These are phyloP conservation scores for Pythium biforme DNA, from an alignment of 352 stramenopile species.

Conservation along the genomic window DNA sequence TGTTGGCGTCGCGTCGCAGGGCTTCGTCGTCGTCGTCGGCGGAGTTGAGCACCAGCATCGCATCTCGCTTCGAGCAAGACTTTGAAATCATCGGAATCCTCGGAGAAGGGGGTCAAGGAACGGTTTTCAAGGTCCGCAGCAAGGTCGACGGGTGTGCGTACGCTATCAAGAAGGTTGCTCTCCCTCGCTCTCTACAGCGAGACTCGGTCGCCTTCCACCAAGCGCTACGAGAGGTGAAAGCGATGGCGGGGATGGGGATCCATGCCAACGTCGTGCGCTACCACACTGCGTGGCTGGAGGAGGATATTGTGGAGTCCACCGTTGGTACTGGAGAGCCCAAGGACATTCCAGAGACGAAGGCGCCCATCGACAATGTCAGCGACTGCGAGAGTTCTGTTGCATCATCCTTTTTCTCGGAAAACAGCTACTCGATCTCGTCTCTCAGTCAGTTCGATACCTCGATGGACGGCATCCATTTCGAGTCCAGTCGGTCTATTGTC, in stretches of 20 bases:
- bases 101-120: slow-evolving; percentile 70
- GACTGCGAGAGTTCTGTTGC: slow-evolving; percentile 24
- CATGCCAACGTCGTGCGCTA: slow-evolving; percentile 81
- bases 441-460: slow-evolving; percentile 54
- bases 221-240: slow-evolving; percentile 68
- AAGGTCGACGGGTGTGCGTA: slow-evolving; percentile 71
- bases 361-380: slow-evolving; percentile 9
- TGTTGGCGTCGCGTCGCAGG: not conserved
- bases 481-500: slow-evolving; percentile 40
- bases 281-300: slow-evolving; percentile 78
- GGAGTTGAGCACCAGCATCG: slow-evolving; percentile 7
- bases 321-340: slow-evolving; percentile 12
- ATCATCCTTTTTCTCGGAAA: slow-evolving; percentile 56
- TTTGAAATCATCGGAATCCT: slow-evolving; percentile 68
- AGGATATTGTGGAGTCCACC: slow-evolving; percentile 27
- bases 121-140: slow-evolving; percentile 74
- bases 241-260: slow-evolving; percentile 67
- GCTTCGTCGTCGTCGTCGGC: slow-evolving; percentile 12
- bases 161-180: slow-evolving; percentile 74
- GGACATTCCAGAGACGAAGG: slow-evolving; percentile 15
- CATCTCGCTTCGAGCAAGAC: slow-evolving; percentile 63
- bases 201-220: slow-evolving; percentile 51
- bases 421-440: slow-evolving; percentile 45
- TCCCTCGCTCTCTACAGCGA: slow-evolving; percentile 41
- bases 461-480: slow-evolving; percentile 61